phyloP scores from a whole-genome alignment of 768 basidiomycete genomes.

The Galerina marginata region DNA sequence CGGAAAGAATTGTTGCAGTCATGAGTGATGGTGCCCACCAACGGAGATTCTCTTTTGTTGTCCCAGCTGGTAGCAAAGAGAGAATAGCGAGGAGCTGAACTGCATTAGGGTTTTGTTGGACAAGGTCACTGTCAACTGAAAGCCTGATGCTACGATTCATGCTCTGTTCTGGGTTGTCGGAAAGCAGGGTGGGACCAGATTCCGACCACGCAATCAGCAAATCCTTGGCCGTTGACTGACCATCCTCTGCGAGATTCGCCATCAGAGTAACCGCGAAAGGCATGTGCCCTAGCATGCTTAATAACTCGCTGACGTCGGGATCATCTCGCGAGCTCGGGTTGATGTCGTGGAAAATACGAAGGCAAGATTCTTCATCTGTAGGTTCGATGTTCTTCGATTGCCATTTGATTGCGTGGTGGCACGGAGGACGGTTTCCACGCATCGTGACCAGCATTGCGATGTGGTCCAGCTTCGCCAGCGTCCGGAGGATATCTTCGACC shows the following conservation, averaged over 20 bases:
- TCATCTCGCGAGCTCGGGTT: slow-evolving; percentile 21
- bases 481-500: slow-evolving; percentile 29
- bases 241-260: slow-evolving; percentile 25
- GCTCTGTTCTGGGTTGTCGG: slow-evolving; percentile 17
- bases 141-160: slow-evolving; percentile 25
- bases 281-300: slow-evolving; percentile 32
- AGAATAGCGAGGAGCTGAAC: slow-evolving; percentile 25
- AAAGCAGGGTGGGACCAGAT: slow-evolving; percentile 11
- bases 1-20: neutral
- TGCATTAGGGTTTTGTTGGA: slow-evolving; percentile 22
- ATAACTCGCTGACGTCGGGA: slow-evolving; percentile 20
- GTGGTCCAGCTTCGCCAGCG: slow-evolving; percentile 28
- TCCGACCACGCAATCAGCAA: slow-evolving; percentile 16
- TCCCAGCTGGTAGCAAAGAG: slow-evolving; percentile 23
- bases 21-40: neutral
- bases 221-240: slow-evolving; percentile 8
- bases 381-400: neutral
- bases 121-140: slow-evolving; percentile 21
- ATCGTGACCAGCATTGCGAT: slow-evolving; percentile 41
- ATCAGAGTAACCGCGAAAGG: slow-evolving; percentile 40
- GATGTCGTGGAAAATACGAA: slow-evolving; percentile 24
- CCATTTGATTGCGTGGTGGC: slow-evolving; percentile 30
- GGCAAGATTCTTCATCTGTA: slow-evolving; percentile 15
- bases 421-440: slow-evolving; percentile 31
- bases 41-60: neutral